A percentile compares a stretch with the other conserved stretches of the same genome.
Conservation (phyloP, 1,139 yeast genomes). For the Hansenula anomala region DNA sequence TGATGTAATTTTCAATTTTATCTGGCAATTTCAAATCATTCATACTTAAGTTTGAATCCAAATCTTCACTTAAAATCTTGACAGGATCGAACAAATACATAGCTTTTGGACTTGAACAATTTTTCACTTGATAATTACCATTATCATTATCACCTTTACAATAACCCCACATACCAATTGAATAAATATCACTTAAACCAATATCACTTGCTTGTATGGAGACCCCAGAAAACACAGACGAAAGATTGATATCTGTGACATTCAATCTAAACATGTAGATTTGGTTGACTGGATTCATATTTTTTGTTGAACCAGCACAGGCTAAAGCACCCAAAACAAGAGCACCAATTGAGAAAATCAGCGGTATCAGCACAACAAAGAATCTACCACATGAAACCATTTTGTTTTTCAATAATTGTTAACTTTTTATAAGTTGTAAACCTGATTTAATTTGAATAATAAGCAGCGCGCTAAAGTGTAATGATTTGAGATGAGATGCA, state of each 20-base stretch:
- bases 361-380: slow-evolving; percentile 33
- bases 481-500: neutral
- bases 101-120: slow-evolving; percentile 49
- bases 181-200: slow-evolving; percentile 59
- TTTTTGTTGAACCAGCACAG: slow-evolving; percentile 34
- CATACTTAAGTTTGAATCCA: slow-evolving; percentile 6
- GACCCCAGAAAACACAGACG: slow-evolving; percentile 4
- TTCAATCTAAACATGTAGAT: slow-evolving; percentile 39
- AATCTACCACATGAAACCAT: slow-evolving; percentile 21
- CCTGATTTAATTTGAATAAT: no score
- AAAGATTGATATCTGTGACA: slow-evolving; percentile 25
- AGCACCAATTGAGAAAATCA: slow-evolving; percentile 33
- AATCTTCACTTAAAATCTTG: slow-evolving; percentile 31
- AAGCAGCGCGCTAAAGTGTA: no score
- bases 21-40: slow-evolving; percentile 26
- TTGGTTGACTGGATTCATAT: slow-evolving; percentile 29
- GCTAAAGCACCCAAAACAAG: slow-evolving; percentile 34
- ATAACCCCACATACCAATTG: slow-evolving; percentile 70
- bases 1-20: slow-evolving; percentile 27
- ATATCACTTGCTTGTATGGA: slow-evolving; percentile 21
- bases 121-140: slow-evolving; percentile 36
- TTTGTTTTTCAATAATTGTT: neutral
- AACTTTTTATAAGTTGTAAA: no score
- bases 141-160: slow-evolving; percentile 48
- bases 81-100: slow-evolving; percentile 52